Percentiles rank a stretch among this genome's conserved stretches.
Evolutionary conservation across 305 asterid genomes (phyloP).

Genomic region (Solanum aculeatissimum): DNA sequence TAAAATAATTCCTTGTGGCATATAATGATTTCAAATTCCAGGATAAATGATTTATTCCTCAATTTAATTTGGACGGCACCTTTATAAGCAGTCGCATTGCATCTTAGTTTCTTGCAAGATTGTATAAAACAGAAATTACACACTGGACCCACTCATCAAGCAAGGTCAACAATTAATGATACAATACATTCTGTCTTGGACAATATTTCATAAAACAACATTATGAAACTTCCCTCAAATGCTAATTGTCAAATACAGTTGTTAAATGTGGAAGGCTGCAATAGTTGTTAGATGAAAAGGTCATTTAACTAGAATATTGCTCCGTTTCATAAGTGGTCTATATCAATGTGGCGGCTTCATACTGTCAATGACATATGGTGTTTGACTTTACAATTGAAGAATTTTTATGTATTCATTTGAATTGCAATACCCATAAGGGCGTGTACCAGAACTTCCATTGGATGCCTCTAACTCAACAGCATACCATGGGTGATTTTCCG

Average conservation of each 20-base stretch:
- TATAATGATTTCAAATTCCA: neutral
- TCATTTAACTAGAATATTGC: neutral
- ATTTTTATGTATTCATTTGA: neutral
- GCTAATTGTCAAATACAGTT: neutral
- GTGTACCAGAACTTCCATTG: neutral
- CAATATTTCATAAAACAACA: neutral
- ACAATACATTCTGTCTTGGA: neutral
- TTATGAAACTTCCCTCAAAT: neutral
- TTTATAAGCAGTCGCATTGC: neutral
- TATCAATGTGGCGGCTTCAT: neutral
- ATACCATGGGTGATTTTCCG: neutral
- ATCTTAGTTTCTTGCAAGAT: neutral
- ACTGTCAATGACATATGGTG: neutral
- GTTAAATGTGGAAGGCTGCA: neutral
- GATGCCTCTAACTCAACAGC: neutral
- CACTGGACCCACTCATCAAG: neutral
- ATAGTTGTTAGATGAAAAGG: neutral
- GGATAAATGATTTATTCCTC: neutral
- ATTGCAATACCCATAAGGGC: neutral
- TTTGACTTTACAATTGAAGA: neutral
- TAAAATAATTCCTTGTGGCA: neutral
- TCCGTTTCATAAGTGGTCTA: neutral
- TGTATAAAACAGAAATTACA: neutral
- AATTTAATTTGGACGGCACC: neutral
- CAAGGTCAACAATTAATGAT: neutral